Percentiles rank a stretch among this genome's conserved stretches.
Conservation (phyloP, 768 basidiomycete species). For the Kondoa subrosea region DNA sequence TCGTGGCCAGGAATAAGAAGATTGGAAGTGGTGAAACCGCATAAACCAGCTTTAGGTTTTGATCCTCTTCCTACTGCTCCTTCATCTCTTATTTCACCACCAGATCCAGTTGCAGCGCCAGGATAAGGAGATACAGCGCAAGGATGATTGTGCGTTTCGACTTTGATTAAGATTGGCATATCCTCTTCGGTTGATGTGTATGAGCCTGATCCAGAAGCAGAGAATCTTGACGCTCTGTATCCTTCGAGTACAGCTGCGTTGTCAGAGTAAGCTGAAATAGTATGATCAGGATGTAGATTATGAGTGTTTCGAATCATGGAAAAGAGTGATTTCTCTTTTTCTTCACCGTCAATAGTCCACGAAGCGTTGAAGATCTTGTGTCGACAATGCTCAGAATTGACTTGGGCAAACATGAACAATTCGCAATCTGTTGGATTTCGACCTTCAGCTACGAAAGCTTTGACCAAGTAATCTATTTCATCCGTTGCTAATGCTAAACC, state of each 20-base stretch:
- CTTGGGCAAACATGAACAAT: slow-evolving; percentile 99
- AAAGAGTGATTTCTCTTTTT: slow-evolving; percentile 60
- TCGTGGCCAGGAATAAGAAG: slow-evolving; percentile 75
- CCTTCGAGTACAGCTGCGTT: slow-evolving; percentile 91
- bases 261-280: slow-evolving; percentile 92
- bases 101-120: slow-evolving; percentile 95
- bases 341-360: slow-evolving; percentile 67
- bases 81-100: slow-evolving; percentile 96
- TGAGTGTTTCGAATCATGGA: slow-evolving; percentile 97
- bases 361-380: slow-evolving; percentile 99
- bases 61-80: slow-evolving; percentile 89
- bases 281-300: slow-evolving; percentile 51
- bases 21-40: slow-evolving; percentile 86
- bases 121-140: slow-evolving; percentile 96
- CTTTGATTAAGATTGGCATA: slow-evolving; percentile 84
- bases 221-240: slow-evolving; percentile 55
- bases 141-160: slow-evolving; percentile 98
- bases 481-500: slow-evolving; percentile 78
- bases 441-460: slow-evolving; percentile 44
- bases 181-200: slow-evolving; percentile 51
- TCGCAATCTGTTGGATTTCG: slow-evolving; percentile 93
- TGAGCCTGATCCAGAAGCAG: slow-evolving; percentile 31
- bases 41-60: slow-evolving; percentile 83
- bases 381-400: slow-evolving; percentile 98
- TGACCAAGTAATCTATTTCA: slow-evolving; percentile 81